Base-by-base conservation (phyloP, 129 eudicot species). In the Smallanthus sonchifolius region DNA sequence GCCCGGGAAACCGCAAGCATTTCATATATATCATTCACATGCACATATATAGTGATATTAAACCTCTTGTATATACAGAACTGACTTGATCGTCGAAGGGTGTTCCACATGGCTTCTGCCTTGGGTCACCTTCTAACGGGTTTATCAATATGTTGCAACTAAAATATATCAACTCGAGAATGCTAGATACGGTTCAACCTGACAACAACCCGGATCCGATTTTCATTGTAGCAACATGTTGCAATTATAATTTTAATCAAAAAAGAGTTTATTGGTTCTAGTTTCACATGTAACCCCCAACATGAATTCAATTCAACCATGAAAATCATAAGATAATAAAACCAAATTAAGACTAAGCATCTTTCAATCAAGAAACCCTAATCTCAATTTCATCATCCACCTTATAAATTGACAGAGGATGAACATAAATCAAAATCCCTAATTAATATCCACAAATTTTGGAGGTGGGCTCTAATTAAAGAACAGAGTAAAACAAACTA, bases 331-430 rank as follows among this genome's bases (percentile, higher is more conserved):
- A 32, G 44, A 60, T 43, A 37, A 35, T 49, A 13, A 10, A 34
- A 9, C 32, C 60, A 66, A 57, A 32, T 54, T 37, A 55, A 7
- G 65, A 55, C 14, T 32, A 69, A 57, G 54, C 16, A 40, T 44
- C 15, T 36, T 69, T 59, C 54, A 60, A 70, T 47, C 61, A 68
- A 51, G 10, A 30, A 54, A 67, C 54, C 75, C 76, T 45, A 82
- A 67, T 42, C 28, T 78, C 70, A 82, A 67, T 72, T 44, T 30
- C 74, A 83, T 79, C 71, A 79, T 75, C 77, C 66, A 84, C 82
- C 60, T 40, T 48, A 57, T 17, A 65, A 59, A 78, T 48, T 24
- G 36, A 36, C 65, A 57, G 42, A 67, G 37, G 40, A 54, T 52
- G 54, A 67, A 39, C 42, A 74, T 42, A 19, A 65, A 17, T 47